A percentile compares a stretch with the other conserved stretches of the same genome.
Conservation (phyloP, 164 flowering plant genomes). For the Cinnamomum chago region DNA sequence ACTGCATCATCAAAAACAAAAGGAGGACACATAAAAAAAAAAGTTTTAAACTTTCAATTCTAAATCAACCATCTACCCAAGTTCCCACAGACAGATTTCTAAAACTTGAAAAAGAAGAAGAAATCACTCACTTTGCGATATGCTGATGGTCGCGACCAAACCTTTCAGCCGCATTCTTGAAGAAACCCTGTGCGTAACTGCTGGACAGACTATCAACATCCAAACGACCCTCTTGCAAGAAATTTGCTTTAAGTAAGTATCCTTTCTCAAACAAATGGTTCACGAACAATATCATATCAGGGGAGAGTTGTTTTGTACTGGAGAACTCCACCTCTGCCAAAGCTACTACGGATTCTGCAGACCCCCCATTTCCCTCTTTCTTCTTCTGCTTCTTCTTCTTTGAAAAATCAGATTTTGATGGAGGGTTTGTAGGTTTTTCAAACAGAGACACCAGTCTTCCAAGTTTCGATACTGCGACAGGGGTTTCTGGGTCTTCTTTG, state of each 20-base stretch:
- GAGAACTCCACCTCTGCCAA: not conserved
- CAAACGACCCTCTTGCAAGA: slow-evolving; percentile 17
- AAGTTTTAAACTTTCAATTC: not conserved
- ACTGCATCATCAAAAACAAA: too few relatives aligned
- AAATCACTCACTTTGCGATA: slow-evolving; percentile 22
- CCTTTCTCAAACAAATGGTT: slow-evolving; percentile 17
- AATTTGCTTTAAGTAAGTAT: slow-evolving; percentile 17
- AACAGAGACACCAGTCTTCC: slow-evolving; percentile 2
- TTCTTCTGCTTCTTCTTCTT: not conserved
- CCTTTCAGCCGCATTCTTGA: slow-evolving; percentile 19
- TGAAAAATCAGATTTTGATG: not conserved
- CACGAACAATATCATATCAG: slow-evolving; percentile 18
- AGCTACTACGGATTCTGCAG: not conserved
- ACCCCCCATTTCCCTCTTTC: not conserved
- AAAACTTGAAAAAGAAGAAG: not conserved
- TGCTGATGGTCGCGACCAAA: slow-evolving; percentile 24
- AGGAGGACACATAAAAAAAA: too few relatives aligned
- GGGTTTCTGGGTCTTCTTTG: not conserved
- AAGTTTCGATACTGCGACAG: too few relatives aligned
- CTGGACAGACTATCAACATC: slow-evolving; percentile 10
- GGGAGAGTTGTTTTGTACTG: slow-evolving; percentile 10
- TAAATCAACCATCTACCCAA: not conserved
- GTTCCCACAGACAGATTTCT: not conserved
- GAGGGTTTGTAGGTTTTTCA: not conserved
- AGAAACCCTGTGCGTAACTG: slow-evolving; percentile 8